phyloP scores from a whole-genome alignment of 768 basidiomycete genomes.

The Cyathus striatus region DNA sequence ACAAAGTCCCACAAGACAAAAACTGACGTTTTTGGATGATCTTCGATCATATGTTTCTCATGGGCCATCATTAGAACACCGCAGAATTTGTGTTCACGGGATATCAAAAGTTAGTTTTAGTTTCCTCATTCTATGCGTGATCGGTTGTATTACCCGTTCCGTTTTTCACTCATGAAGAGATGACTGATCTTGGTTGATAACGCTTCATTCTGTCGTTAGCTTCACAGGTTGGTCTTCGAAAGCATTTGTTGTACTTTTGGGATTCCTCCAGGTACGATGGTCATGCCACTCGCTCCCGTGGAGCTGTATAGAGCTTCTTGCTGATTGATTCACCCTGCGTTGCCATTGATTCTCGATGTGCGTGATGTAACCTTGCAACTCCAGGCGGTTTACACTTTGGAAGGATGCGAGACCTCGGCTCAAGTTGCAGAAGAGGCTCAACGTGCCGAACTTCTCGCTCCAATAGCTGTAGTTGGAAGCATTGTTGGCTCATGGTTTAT shows the following conservation, averaged over 20 bases:
- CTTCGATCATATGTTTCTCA: too few relatives aligned
- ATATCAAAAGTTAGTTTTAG: slow-evolving; percentile 42
- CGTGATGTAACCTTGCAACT: slow-evolving; percentile 23
- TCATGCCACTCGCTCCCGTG: background rate
- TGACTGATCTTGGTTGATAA: too few relatives aligned
- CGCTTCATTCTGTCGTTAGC: slow-evolving; percentile 21
- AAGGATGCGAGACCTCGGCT: slow-evolving; percentile 61
- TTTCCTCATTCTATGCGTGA: background rate
- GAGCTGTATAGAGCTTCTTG: background rate
- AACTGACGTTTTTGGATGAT: background rate
- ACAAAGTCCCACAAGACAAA: background rate
- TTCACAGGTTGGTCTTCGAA: slow-evolving; percentile 51
- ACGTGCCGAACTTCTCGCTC: slow-evolving; percentile 51
- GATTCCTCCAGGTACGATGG: slow-evolving; percentile 41
- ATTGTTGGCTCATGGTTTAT: slow-evolving; percentile 54
- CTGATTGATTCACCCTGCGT: background rate
- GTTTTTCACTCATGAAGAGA: too few relatives aligned
- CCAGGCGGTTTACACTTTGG: slow-evolving; percentile 54
- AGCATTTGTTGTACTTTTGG: slow-evolving; percentile 54
- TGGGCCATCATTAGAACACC: slow-evolving; percentile 31
- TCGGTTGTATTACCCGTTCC: background rate
- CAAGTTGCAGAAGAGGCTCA: slow-evolving; percentile 58
- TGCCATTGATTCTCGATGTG: background rate
- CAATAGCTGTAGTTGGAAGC: slow-evolving; percentile 50
- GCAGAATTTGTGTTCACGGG: slow-evolving; percentile 52